Evolutionary conservation across 441 rosid genomes (phyloP).

Genomic region (Adansonia madagascariensis): DNA sequence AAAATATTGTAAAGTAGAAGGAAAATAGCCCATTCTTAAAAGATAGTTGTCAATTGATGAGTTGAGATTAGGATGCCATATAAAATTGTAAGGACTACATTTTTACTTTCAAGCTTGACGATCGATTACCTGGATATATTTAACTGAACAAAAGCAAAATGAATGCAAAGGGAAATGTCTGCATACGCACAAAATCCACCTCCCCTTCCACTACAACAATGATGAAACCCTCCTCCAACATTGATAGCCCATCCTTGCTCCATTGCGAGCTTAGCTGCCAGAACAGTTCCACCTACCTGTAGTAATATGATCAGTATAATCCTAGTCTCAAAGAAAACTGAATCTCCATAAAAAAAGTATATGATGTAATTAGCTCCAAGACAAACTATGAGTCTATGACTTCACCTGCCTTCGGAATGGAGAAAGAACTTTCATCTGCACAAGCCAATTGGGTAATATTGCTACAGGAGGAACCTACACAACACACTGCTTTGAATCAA

Average conservation of each 20-base stretch:
- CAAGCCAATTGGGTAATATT: constrained; percentile 69
- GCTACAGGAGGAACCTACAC: constrained; percentile 87
- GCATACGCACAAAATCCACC: constrained; percentile 95
- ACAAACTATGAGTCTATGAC: constrained; percentile 5
- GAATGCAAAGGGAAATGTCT: constrained; percentile 89
- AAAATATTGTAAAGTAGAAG: constrained; percentile 33
- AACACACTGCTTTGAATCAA: constrained; percentile 30
- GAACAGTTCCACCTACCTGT: constrained; percentile 90
- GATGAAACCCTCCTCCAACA: constrained; percentile 97
- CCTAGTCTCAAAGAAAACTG: constrained; percentile 6
- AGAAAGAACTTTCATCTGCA: constrained; percentile 75
- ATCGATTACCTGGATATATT: constrained; percentile 65
- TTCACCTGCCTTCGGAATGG: constrained; percentile 87
- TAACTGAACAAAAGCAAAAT: constrained; percentile 69
- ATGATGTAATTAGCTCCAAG: constrained; percentile 9
- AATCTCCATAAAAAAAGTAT: constrained; percentile 5
- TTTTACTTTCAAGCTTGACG: constrained; percentile 23
- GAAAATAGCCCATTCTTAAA: constrained; percentile 22
- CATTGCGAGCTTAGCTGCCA: constrained; percentile 87
- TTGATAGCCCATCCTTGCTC: constrained; percentile 96
- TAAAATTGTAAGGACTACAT: constrained; percentile 16
- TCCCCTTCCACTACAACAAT: constrained; percentile 78
- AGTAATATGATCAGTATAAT: constrained; percentile 27
- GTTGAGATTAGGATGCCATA: constrained; percentile 20
- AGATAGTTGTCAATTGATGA: constrained; percentile 4